Evolutionary conservation across 495 filamentous ascomycete species (phyloP).

Genomic region (Neurospora pannonica): DNA sequence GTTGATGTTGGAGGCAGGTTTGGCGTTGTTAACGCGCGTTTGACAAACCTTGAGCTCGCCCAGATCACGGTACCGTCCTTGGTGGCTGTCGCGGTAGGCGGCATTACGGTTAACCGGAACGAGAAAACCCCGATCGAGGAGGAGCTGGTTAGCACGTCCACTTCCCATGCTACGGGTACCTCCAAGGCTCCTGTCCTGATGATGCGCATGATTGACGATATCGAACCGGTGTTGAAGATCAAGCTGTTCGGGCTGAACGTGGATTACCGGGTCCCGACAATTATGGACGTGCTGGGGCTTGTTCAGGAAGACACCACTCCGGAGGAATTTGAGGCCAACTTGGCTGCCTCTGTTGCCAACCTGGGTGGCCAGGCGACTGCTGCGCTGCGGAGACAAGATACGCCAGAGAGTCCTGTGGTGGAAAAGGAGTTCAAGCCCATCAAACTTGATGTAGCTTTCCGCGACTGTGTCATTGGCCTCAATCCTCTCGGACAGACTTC

Average conservation of each 20-base stretch:
- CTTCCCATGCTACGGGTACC: slow-evolving; percentile 19
- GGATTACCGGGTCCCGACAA: slow-evolving; percentile 75
- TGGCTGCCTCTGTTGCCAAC: slow-evolving; percentile 72
- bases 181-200: slow-evolving; percentile 42
- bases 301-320: slow-evolving; percentile 51
- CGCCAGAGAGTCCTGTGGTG: neutral
- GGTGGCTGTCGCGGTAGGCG: slow-evolving; percentile 60
- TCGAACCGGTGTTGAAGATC: slow-evolving; percentile 81
- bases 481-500: slow-evolving; percentile 70
- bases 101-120: slow-evolving; percentile 52
- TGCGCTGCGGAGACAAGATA: slow-evolving; percentile 26
- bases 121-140: slow-evolving; percentile 48
- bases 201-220: slow-evolving; percentile 82
- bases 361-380: slow-evolving; percentile 52
- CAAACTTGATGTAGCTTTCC: slow-evolving; percentile 62
- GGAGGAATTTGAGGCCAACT: slow-evolving; percentile 62
- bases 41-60: slow-evolving; percentile 59
- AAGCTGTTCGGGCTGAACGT: slow-evolving; percentile 71
- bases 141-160: slow-evolving; percentile 46
- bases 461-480: slow-evolving; percentile 73
- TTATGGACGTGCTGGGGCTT: slow-evolving; percentile 69
- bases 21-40: slow-evolving; percentile 48
- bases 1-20: slow-evolving; percentile 54
- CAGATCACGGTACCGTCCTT: slow-evolving; percentile 80
- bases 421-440: slow-evolving; percentile 32